These are phyloP conservation scores for Phanerochaete sordida DNA, from an alignment of 768 basidiomycete species.

Conservation along the genomic window DNA sequence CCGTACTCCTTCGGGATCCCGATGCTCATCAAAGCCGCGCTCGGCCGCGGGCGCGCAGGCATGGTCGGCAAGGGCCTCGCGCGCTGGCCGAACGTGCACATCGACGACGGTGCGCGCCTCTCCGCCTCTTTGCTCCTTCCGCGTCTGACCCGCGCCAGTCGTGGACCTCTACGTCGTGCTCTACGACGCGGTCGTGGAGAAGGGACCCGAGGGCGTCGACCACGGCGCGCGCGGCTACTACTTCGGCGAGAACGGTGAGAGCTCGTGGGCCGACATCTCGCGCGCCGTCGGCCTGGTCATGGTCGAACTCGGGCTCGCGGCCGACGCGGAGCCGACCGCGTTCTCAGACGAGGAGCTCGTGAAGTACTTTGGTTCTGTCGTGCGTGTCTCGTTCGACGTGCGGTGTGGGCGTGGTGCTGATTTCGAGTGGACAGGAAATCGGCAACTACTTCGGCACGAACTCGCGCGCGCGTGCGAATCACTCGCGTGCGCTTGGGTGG, in stretches of 20 bases:
- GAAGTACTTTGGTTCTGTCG: constrained; percentile 23
- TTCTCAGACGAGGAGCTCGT: constrained; percentile 45
- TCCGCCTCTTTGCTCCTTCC: neutral
- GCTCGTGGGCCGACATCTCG: constrained; percentile 31
- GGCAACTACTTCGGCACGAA: constrained; percentile 10
- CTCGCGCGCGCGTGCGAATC: constrained; percentile 13
- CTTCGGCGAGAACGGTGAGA: constrained; percentile 32
- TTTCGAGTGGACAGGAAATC: constrained; percentile 15
- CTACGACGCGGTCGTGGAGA: constrained; percentile 33
- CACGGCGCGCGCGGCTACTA: constrained; percentile 34
- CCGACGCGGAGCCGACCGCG: constrained; percentile 37
- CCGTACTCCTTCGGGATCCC: constrained; percentile 50
- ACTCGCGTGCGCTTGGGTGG: constrained; percentile 42
- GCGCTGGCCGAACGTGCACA: constrained; percentile 55
- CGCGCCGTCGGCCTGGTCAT: constrained; percentile 33
- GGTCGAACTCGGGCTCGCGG: constrained; percentile 26
- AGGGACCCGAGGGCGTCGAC: constrained; percentile 22
- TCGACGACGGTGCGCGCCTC: constrained; percentile 47
- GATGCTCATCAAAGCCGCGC: constrained; percentile 35
- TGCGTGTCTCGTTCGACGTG: constrained; percentile 25
- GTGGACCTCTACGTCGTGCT: constrained; percentile 41
- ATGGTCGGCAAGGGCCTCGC: constrained; percentile 57
- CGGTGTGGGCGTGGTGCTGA: neutral
- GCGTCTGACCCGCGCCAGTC: constrained; percentile 25
- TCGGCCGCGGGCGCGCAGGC: constrained; percentile 46